phyloP scores from a whole-genome alignment of 177 flowering plant species.

The Vitis hybrid region DNA sequence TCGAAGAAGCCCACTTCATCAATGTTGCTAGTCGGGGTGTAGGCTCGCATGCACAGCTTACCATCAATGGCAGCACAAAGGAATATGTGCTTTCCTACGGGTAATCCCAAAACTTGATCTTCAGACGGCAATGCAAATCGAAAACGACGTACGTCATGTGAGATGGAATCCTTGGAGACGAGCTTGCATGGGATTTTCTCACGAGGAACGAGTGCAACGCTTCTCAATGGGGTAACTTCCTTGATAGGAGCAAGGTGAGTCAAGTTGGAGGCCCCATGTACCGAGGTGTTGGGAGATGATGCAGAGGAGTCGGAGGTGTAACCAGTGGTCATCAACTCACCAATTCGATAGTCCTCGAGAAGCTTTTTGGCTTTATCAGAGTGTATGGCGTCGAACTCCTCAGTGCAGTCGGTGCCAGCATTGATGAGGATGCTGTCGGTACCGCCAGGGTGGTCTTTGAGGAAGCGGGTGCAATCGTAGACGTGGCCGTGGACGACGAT shows the following conservation, averaged over 20 bases:
- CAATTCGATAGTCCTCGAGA: constrained; percentile 71
- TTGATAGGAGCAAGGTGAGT: constrained; percentile 49
- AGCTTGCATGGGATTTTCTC: constrained; percentile 74
- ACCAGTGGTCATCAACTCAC: constrained; percentile 65
- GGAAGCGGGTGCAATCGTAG: constrained; percentile 86
- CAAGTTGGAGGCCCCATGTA: constrained; percentile 52
- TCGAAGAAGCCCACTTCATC: constrained; percentile 82
- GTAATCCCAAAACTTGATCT: constrained; percentile 74
- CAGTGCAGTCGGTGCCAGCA: constrained; percentile 96
- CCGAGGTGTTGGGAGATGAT: constrained; percentile 66
- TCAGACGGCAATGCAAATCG: constrained; percentile 65
- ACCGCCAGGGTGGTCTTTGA: constrained; percentile 95
- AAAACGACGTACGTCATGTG: constrained; percentile 79
- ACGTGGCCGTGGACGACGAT: constrained; percentile 90
- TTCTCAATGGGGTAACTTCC: constrained; percentile 32
- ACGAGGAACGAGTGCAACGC: constrained; percentile 55
- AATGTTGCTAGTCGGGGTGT: constrained; percentile 73
- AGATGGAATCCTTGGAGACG: constrained; percentile 46
- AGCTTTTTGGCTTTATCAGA: constrained; percentile 85
- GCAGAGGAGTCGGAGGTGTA: constrained; percentile 53
- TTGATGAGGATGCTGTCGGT: constrained; percentile 90
- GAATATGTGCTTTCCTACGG: constrained; percentile 89
- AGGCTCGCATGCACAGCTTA: constrained; percentile 85
- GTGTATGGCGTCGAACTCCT: constrained; percentile 96
- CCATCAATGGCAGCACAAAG: constrained; percentile 62